Percentiles rank a stretch among this genome's conserved stretches.
Evolutionary conservation across 495 filamentous ascomycete genomes (phyloP).

Genomic region (Penicillium coprophilum): DNA sequence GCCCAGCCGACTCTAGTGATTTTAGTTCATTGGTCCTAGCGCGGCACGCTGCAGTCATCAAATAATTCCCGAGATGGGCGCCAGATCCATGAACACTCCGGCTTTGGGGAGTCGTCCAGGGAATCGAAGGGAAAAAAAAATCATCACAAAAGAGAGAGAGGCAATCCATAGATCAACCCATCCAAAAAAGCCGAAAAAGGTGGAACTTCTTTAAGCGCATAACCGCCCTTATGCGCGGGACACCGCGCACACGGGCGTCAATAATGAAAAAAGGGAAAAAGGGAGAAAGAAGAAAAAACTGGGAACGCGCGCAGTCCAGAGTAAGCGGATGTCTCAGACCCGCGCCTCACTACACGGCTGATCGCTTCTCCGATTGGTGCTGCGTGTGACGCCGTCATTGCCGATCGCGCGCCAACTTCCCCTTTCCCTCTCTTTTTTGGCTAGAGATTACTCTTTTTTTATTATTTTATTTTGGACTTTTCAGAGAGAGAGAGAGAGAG

Average conservation of each 20-base stretch:
- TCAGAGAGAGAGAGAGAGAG: neutral
- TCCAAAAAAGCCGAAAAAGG: neutral
- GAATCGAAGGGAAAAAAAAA: slow-evolving; percentile 4
- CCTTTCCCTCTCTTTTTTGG: slow-evolving; percentile 15
- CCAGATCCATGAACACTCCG: slow-evolving; percentile 1
- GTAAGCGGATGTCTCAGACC: slow-evolving; percentile 25
- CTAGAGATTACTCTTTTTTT: slow-evolving; percentile 7
- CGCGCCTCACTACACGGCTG: slow-evolving; percentile 25
- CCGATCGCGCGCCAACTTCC: slow-evolving; percentile 48
- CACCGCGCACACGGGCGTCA: slow-evolving; percentile 19
- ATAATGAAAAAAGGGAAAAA: slow-evolving; percentile 17
- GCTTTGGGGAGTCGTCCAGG: neutral
- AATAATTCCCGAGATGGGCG: slow-evolving; percentile 24
- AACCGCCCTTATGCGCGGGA: slow-evolving; percentile 30
- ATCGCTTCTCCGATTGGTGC: slow-evolving; percentile 34
- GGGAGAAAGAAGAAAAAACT: slow-evolving; percentile 9
- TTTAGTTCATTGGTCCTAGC: slow-evolving; percentile 14
- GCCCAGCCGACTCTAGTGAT: slow-evolving; percentile 10
- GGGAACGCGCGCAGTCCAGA: slow-evolving; percentile 25
- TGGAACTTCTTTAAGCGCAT: slow-evolving; percentile 24
- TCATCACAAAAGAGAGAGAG: too few relatives aligned
- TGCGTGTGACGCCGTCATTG: slow-evolving; percentile 34
- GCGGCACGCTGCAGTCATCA: slow-evolving; percentile 21
- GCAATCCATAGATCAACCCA: too few relatives aligned
- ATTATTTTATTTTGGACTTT: slow-evolving; percentile 11